phyloP scores from a whole-genome alignment of 78 protist genomes.

The Salpingoeca rosetta region DNA sequence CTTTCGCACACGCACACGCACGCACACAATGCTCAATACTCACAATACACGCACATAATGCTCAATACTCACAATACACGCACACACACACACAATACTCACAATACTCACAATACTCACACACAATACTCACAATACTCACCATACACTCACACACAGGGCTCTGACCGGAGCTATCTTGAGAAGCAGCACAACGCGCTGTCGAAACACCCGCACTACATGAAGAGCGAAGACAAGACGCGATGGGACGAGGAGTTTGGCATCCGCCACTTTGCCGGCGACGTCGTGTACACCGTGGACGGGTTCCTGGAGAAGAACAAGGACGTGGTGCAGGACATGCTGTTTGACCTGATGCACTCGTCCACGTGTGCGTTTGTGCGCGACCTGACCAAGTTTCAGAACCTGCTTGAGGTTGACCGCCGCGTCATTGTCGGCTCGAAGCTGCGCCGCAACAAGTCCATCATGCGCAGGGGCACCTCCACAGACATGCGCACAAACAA shows the following conservation, averaged over 20 bases:
- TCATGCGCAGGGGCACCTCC: not conserved
- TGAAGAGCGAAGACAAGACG: not conserved
- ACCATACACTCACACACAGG: too few relatives aligned
- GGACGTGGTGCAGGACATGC: conserved; percentile 40
- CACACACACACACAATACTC: too few relatives aligned
- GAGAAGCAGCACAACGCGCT: conserved; percentile 10
- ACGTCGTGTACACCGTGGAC: conserved; percentile 51
- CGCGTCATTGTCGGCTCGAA: not conserved
- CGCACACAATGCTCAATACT: too few relatives aligned
- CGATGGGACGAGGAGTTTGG: conserved; percentile 9
- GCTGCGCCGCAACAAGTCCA: not conserved
- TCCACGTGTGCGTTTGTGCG: not conserved
- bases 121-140: too few relatives aligned
- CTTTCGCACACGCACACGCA: too few relatives aligned
- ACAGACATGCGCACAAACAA: too few relatives aligned
- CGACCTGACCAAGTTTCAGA: not conserved
- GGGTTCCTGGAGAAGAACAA: conserved; percentile 85
- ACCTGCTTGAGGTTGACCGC: not conserved
- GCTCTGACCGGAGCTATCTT: conserved; percentile 25
- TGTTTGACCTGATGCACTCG: conserved; percentile 19
- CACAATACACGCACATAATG: too few relatives aligned
- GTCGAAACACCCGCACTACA: not conserved
- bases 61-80: too few relatives aligned
- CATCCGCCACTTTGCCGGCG: conserved; percentile 60
- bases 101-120: too few relatives aligned